Conservation (phyloP, 108 stramenopile genomes). For the Heterococcus sp. region DNA sequence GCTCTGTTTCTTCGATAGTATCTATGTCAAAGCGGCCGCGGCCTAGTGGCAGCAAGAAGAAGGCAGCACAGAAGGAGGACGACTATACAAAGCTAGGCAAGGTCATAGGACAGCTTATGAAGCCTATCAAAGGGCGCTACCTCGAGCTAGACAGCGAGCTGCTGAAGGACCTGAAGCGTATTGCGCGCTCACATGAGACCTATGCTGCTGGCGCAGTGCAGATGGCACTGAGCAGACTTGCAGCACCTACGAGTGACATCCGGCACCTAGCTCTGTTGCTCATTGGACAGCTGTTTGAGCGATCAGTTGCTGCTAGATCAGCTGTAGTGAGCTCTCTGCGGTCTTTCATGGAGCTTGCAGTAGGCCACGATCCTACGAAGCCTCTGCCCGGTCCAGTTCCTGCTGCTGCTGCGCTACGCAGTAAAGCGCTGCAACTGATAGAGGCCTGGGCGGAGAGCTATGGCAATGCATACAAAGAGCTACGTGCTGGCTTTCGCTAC, state of each 20-base stretch:
- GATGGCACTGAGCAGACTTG: background rate
- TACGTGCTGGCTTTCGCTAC: conserved; percentile 26
- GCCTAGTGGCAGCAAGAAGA: too few species aligned
- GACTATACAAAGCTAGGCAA: too few species aligned
- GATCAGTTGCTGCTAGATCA: conserved; percentile 9
- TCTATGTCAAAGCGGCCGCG: too few species aligned
- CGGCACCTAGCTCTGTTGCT: conserved; percentile 7
- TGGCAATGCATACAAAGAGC: conserved; percentile 25
- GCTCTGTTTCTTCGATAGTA: too few species aligned
- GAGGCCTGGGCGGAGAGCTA: conserved; percentile 28
- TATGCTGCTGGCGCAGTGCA: background rate
- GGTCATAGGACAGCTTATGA: too few species aligned
- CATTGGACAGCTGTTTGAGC: conserved; percentile 20
- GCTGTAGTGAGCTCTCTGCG: conserved; percentile 22
- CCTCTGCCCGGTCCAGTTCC: conserved; percentile 22
- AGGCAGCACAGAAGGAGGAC: too few species aligned
- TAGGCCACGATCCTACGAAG: conserved; percentile 20
- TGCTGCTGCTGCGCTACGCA: conserved; percentile 24
- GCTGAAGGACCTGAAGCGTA: background rate
- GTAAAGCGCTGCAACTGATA: conserved; percentile 21
- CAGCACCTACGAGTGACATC: background rate
- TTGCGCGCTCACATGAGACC: background rate
- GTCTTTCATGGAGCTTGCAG: conserved; percentile 6
- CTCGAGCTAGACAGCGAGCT: too few species aligned
- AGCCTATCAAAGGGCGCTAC: too few species aligned